These are phyloP conservation scores for Myxozyma neglecta DNA, from an alignment of 805 yeast genomes.

Conservation along the genomic window DNA sequence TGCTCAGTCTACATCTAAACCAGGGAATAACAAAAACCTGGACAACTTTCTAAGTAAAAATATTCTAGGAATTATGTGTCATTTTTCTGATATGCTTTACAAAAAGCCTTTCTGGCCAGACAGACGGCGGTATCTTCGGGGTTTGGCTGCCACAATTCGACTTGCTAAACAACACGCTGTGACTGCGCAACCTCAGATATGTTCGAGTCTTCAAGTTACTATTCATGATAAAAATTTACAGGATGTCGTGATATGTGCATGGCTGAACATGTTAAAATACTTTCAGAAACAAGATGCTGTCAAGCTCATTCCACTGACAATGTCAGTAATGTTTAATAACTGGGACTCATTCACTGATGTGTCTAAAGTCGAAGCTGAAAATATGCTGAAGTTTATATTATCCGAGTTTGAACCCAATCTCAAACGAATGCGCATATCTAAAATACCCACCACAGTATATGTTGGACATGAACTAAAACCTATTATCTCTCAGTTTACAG, in stretches of 20 bases:
- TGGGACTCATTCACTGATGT: conserved; percentile 55
- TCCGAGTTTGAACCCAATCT: neutral
- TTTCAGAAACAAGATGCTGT: conserved; percentile 58
- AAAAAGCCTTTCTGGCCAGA: conserved; percentile 73
- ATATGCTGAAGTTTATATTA: conserved; percentile 44
- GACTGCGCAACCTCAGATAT: conserved; percentile 78
- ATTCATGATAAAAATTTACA: conserved; percentile 64
- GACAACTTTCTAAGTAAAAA: conserved; percentile 53
- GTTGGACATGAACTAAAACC: conserved; percentile 16
- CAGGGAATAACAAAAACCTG: conserved; percentile 33
- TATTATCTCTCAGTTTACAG: conserved; percentile 1
- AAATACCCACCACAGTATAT: conserved; percentile 23
- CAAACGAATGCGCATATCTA: conserved; percentile 36
- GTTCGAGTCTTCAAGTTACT: conserved; percentile 80
- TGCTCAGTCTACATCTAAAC: neutral
- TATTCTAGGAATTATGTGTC: conserved; percentile 72
- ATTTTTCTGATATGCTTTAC: conserved; percentile 73
- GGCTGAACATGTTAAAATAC: conserved; percentile 60
- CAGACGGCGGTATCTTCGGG: conserved; percentile 68
- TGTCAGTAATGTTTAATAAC: conserved; percentile 70
- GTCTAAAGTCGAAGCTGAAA: conserved; percentile 53
- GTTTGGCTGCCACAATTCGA: conserved; percentile 65
- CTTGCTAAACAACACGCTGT: conserved; percentile 55
- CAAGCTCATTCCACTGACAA: conserved; percentile 68
- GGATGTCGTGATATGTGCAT: conserved; percentile 61